These are phyloP conservation scores for Novymonas esmeraldas DNA, from an alignment of 208 protist species.

Conservation along the genomic window DNA sequence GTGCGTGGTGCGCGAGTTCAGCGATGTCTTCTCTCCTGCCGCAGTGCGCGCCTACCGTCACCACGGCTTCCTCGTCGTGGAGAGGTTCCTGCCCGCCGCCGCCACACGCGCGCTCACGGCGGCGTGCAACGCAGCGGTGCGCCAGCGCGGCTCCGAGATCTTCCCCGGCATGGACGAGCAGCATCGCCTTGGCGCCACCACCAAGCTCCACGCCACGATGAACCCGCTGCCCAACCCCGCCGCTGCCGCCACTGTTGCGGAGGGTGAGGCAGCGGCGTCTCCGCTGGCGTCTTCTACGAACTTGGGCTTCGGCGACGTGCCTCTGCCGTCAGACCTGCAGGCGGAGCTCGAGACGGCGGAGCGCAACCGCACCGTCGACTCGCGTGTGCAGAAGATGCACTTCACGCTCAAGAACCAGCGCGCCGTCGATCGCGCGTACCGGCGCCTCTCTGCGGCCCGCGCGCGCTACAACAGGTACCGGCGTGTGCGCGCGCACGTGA, in stretches of 20 bases:
- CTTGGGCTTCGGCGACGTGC: conserved; percentile 20
- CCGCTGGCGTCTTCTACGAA: conserved; percentile 13
- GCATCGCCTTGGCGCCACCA: conserved; percentile 35
- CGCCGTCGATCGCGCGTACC: conserved; percentile 66
- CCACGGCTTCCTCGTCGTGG: conserved; percentile 55
- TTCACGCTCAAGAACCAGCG: conserved; percentile 52
- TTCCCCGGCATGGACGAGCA: conserved; percentile 73
- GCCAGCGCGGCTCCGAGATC: conserved; percentile 38
- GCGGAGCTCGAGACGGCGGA: conserved; percentile 27
- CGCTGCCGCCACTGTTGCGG: not conserved
- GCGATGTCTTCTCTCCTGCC: conserved; percentile 40
- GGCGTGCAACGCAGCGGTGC: conserved; percentile 35
- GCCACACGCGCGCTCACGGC: conserved; percentile 30
- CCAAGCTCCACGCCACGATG: conserved; percentile 34
- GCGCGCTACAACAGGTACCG: conserved; percentile 53
- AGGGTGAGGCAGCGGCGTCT: not conserved
- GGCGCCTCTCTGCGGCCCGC: conserved; percentile 40
- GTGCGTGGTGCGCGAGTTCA: conserved; percentile 40
- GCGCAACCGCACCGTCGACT: conserved; percentile 33
- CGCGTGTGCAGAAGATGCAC: conserved; percentile 35
- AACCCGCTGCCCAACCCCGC: conserved; percentile 9
- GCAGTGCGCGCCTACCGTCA: conserved; percentile 68
- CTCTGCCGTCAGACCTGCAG: conserved; percentile 36
- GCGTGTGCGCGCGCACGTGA: conserved; percentile 33
- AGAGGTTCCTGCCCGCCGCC: conserved; percentile 34